These are phyloP conservation scores for Flaveria trinervia DNA, from an alignment of 129 eudicot genomes.

Conservation along the genomic window DNA sequence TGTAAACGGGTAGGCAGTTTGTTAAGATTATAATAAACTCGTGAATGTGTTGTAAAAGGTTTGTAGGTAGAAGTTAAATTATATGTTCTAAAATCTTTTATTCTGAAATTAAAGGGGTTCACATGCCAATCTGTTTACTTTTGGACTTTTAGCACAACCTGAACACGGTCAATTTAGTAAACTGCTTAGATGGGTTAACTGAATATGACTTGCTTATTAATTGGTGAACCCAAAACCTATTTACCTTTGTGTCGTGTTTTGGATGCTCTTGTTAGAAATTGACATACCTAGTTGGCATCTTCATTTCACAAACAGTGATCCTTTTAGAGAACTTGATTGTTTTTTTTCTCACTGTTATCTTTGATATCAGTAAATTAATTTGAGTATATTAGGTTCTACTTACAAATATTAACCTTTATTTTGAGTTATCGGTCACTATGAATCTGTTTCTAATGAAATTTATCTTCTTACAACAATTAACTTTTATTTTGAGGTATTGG, in stretches of 20 bases:
- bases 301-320: neutral
- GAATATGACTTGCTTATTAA: neutral
- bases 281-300: neutral
- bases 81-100: neutral
- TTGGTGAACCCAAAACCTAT: neutral
- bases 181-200: neutral
- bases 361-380: neutral
- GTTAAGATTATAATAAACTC: neutral
- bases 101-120: neutral
- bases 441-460: conserved; percentile 18
- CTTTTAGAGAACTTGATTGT: neutral
- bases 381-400: neutral
- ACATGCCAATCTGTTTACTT: neutral
- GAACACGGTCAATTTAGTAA: neutral
- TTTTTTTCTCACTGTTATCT: neutral
- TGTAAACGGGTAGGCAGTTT: too few species aligned
- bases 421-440: neutral
- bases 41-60: neutral
- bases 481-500: neutral
- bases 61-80: neutral
- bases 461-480: neutral
- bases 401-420: conserved; percentile 6
- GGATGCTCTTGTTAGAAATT: neutral
- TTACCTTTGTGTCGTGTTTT: neutral
- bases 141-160: neutral